phyloP scores from a whole-genome alignment of 805 yeast species.

The Myxozyma sirexii region DNA sequence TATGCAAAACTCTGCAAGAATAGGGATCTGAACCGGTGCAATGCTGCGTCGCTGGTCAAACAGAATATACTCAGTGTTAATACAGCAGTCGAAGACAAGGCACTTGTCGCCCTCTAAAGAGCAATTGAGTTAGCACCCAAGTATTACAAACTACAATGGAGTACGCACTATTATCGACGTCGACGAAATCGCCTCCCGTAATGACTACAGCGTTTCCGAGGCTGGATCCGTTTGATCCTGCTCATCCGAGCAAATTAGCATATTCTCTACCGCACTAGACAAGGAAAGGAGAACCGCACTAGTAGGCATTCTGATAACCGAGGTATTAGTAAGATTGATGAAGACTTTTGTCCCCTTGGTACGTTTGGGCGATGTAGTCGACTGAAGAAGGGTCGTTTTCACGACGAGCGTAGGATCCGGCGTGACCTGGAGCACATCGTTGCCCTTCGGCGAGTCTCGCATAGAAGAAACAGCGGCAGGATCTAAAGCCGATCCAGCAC shows the following conservation, averaged over 20 bases:
- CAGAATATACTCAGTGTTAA: constrained; percentile 61
- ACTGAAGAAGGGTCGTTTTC: constrained; percentile 57
- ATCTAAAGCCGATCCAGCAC: not conserved
- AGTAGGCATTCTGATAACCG: too few species aligned
- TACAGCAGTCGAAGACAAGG: constrained; percentile 76
- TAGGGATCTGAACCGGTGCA: constrained; percentile 63
- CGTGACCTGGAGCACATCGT: constrained; percentile 40
- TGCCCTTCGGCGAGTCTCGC: too few species aligned
- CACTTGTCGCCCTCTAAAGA: constrained; percentile 54
- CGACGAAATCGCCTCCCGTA: constrained; percentile 58
- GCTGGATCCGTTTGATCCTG: too few species aligned
- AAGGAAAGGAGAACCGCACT: constrained; percentile 7
- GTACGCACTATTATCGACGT: constrained; percentile 59
- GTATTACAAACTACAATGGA: not conserved
- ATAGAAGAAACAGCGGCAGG: too few species aligned
- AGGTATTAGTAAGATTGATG: constrained; percentile 73
- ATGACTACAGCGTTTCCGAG: constrained; percentile 64
- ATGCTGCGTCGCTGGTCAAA: constrained; percentile 63
- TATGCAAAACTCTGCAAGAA: constrained; percentile 83
- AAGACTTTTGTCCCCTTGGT: constrained; percentile 63
- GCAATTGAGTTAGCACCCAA: not conserved
- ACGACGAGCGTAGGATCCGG: constrained; percentile 77
- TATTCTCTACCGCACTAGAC: too few species aligned
- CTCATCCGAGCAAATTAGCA: too few species aligned
- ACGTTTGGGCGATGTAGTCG: constrained; percentile 39